Evolutionary conservation across 257 asterid genomes (phyloP), one percentile per base, ranked within the genome.

Genomic region (Coffea eugenioides): DNA sequence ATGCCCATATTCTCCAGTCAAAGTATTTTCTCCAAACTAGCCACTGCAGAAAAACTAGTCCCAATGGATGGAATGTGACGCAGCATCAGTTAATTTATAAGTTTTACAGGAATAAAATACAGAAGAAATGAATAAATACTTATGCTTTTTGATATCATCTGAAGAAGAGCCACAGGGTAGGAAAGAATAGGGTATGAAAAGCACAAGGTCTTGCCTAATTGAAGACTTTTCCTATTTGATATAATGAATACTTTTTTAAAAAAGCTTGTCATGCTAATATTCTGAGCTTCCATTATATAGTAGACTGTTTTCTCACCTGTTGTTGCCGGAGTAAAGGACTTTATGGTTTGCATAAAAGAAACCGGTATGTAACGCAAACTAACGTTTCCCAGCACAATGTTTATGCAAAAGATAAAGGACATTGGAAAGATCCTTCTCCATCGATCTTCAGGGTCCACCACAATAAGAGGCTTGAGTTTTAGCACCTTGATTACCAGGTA

Each of bases 341-440:
- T 88, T 65, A 88, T 85, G 70, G 91, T 88, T 82, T 88, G 91
- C 89, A 88, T 88, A 70, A 88, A 88, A 48, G 91, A 88, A 80
- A 88, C 89, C 31, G 89, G 91, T 71, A 88, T 88, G 76, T 83
- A 88, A 13, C 91, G 86, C 79, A 88, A 62, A 74, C 91, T 88
- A 76, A 88, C 80, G 41, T 88, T 88, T 71, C 91, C 91, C 77
- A 88, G 69, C 70, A 88, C 91, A 77, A 88, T 88, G 85, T 88
- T 88, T 65, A 88, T 88, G 71, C 91, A 88, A 81, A 88, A 88
- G 62, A 88, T 88, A 46, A 88, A 85, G 0, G 91, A 85, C 91
- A 88, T 88, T 66, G 91, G 89, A 81, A 88, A 83, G 54, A 88
- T 88, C 81, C 89, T 85, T 86, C 81, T 88, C 89, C 91, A 88